phyloP scores from a whole-genome alignment of 257 asterid genomes.

The Paraleonurus japonicus region DNA sequence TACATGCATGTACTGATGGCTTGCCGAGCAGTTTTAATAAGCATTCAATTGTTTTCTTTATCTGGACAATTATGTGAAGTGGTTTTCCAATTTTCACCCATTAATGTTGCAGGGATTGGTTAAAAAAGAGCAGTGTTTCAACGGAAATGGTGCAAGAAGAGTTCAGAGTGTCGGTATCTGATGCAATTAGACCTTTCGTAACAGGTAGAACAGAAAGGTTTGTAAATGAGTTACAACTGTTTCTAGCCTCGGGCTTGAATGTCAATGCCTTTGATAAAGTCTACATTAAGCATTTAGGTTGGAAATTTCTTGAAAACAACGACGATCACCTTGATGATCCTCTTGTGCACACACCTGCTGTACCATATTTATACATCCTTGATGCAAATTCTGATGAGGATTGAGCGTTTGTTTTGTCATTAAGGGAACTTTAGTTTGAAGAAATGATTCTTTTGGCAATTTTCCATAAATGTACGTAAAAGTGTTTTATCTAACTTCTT shows the following conservation, averaged over 20 bases:
- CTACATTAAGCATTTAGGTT: conserved; percentile 57
- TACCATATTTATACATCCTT: conserved; percentile 55
- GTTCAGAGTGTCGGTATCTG: conserved; percentile 42
- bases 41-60: background rate
- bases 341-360: conserved; percentile 30
- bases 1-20: background rate
- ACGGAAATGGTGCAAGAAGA: conserved; percentile 43
- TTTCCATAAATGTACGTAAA: too few species aligned
- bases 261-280: conserved; percentile 64
- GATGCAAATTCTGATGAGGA: conserved; percentile 50
- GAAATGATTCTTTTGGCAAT: background rate
- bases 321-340: conserved; percentile 37
- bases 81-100: background rate
- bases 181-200: conserved; percentile 63
- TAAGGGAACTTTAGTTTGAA: background rate
- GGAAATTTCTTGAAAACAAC: conserved; percentile 40
- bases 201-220: conserved; percentile 65
- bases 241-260: conserved; percentile 72
- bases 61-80: conserved; percentile 4
- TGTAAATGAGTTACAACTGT: conserved; percentile 58
- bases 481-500: too few species aligned
- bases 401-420: background rate
- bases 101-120: conserved; percentile 49
- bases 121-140: conserved; percentile 25
- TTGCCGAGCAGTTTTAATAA: background rate